Evolutionary conservation across 495 filamentous ascomycete genomes (phyloP).

Genomic region (Aspergillus carlsbadensis): DNA sequence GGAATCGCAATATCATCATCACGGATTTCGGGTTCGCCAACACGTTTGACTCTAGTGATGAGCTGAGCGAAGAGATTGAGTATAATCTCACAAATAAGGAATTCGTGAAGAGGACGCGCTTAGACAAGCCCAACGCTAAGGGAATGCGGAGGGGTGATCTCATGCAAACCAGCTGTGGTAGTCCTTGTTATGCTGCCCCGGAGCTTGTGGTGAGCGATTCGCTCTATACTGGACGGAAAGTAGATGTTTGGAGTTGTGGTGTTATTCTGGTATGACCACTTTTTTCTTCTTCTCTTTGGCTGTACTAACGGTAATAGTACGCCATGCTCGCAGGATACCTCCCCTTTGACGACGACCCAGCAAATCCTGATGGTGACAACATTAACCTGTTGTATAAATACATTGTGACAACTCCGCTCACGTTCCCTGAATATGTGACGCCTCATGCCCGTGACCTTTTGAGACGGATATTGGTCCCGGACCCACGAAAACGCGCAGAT

Average conservation of each 20-base stretch:
- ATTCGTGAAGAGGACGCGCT: constrained; percentile 72
- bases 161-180: constrained; percentile 60
- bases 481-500: constrained; percentile 91
- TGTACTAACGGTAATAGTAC: constrained; percentile 58
- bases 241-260: constrained; percentile 99
- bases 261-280: constrained; percentile 82
- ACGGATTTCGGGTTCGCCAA: constrained; percentile 99
- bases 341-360: constrained; percentile 98
- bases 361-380: constrained; percentile 98
- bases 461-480: constrained; percentile 91
- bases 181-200: constrained; percentile 88
- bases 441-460: constrained; percentile 93
- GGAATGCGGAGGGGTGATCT: constrained; percentile 69
- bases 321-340: constrained; percentile 98
- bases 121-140: constrained; percentile 83
- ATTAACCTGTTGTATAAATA: constrained; percentile 99
- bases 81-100: constrained; percentile 80
- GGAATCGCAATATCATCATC: constrained; percentile 98
- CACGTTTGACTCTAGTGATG: constrained; percentile 87
- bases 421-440: constrained; percentile 98
- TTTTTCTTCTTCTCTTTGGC: background rate
- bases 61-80: constrained; percentile 87
- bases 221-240: constrained; percentile 93
- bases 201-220: constrained; percentile 98
- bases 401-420: constrained; percentile 95